Conservation (phyloP, 2,329 filamentous ascomycete genomes). For the Cladosporium sp. region DNA sequence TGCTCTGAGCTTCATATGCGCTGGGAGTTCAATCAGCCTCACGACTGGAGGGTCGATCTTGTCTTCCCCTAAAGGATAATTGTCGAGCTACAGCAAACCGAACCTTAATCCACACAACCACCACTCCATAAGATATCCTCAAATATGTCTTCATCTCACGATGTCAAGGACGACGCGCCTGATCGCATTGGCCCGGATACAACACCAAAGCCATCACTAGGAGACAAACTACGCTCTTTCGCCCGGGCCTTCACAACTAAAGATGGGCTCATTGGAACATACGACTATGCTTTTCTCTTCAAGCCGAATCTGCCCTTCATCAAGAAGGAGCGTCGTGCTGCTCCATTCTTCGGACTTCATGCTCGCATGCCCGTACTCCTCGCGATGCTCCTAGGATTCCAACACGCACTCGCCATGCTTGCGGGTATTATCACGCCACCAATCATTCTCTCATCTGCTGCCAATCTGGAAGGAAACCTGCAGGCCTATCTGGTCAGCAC, state of each 20-base stretch:
- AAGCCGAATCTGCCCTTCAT: conserved; percentile 80
- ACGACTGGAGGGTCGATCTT: conserved; percentile 29
- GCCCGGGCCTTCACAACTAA: conserved; percentile 52
- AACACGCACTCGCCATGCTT: conserved; percentile 75
- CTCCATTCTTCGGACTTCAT: conserved; percentile 82
- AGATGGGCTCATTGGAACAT: conserved; percentile 74
- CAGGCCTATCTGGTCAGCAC: conserved; percentile 79
- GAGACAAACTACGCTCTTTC: conserved; percentile 43
- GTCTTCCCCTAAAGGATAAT: neutral
- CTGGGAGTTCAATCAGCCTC: conserved; percentile 26
- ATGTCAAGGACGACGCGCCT: conserved; percentile 43
- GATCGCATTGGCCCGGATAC: conserved; percentile 49
- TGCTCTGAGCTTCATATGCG: conserved; percentile 23
- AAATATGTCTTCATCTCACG: conserved; percentile 28
- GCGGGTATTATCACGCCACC: conserved; percentile 72
- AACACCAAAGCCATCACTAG: conserved; percentile 42
- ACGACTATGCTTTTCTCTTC: conserved; percentile 91
- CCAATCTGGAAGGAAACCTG: conserved; percentile 60
- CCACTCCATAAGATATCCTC: neutral
- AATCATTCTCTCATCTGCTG: conserved; percentile 67
- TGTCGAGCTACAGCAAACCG: neutral
- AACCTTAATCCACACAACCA: neutral
- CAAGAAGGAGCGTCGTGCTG: conserved; percentile 58
- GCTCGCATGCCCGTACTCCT: conserved; percentile 75
- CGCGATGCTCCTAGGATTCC: conserved; percentile 72